A percentile compares a stretch with the other conserved stretches of the same genome.
Conservation (phyloP, 208 protist species). For the Trypanosoma platydactyli region DNA sequence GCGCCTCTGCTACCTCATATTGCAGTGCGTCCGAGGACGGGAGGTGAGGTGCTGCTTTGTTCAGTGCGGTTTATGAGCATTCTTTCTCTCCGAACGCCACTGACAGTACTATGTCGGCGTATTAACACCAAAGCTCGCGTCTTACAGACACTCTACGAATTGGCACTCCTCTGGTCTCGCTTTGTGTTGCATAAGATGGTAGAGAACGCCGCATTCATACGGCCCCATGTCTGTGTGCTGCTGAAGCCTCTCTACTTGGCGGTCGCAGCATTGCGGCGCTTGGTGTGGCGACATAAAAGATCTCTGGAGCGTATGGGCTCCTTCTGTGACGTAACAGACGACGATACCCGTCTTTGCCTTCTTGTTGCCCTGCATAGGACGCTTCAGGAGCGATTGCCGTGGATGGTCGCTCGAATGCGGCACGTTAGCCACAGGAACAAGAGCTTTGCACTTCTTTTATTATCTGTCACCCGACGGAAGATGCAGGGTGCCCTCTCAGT, state of each 20-base stretch:
- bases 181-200: slow-evolving; percentile 40
- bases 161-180: slow-evolving; percentile 52
- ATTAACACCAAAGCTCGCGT: slow-evolving; percentile 55
- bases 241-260: slow-evolving; percentile 34
- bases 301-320: slow-evolving; percentile 35
- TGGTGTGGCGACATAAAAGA: slow-evolving; percentile 30
- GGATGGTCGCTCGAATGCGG: slow-evolving; percentile 14
- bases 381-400: slow-evolving; percentile 38
- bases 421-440: slow-evolving; percentile 1
- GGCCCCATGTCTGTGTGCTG: slow-evolving; percentile 23
- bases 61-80: slow-evolving; percentile 42
- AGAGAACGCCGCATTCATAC: slow-evolving; percentile 10
- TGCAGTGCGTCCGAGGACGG: slow-evolving; percentile 18
- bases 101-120: slow-evolving; percentile 47
- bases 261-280: slow-evolving; percentile 30
- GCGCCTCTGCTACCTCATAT: slow-evolving; percentile 31
- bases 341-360: slow-evolving; percentile 50
- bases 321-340: slow-evolving; percentile 37
- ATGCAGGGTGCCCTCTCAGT: slow-evolving; percentile 20
- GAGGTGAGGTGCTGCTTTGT: slow-evolving; percentile 17
- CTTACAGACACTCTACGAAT: slow-evolving; percentile 68
- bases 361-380: slow-evolving; percentile 46
- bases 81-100: slow-evolving; percentile 42
- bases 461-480: slow-evolving; percentile 8
- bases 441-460: slow-evolving; percentile 4